A percentile compares a stretch with the other conserved stretches of the same genome.
Evolutionary conservation across 148 eudicot genomes (phyloP).

Genomic region (Camellia sinensis): DNA sequence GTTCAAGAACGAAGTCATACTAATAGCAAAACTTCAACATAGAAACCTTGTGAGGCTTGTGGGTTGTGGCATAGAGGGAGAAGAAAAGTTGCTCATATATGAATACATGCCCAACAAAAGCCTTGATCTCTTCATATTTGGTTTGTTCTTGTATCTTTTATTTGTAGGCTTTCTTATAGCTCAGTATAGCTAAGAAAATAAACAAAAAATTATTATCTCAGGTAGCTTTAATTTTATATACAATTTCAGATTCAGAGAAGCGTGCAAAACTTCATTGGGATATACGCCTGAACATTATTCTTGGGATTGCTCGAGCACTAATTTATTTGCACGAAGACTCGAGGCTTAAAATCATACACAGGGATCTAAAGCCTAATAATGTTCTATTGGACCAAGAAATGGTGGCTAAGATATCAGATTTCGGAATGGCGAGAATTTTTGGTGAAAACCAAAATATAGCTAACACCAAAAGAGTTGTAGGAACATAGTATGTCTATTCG

Average conservation of each 20-base stretch:
- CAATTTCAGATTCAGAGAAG: not conserved
- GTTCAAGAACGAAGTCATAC: constrained; percentile 39
- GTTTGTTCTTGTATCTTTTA: not conserved
- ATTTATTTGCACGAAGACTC: constrained; percentile 18
- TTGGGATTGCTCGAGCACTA: constrained; percentile 17
- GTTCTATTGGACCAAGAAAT: constrained; percentile 14
- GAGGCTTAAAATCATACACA: constrained; percentile 12
- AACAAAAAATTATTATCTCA: too few relatives aligned
- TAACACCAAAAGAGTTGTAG: constrained; percentile 21
- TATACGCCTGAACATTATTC: not conserved
- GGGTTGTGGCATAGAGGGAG: constrained; percentile 31
- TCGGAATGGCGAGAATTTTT: constrained; percentile 26
- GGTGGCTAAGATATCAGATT: constrained; percentile 21
- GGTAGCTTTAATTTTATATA: not conserved
- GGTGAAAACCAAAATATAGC: constrained; percentile 21
- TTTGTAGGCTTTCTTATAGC: not conserved
- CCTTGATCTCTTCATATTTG: constrained; percentile 33
- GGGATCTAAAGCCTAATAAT: constrained; percentile 23
- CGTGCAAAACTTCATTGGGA: constrained; percentile 5
- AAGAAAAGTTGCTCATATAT: constrained; percentile 39
- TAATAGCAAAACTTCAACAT: constrained; percentile 33
- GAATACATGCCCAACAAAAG: constrained; percentile 38
- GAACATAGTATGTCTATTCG: constrained; percentile 23
- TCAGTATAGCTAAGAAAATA: not conserved
- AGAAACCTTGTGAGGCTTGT: constrained; percentile 10